Evolutionary conservation across 2,329 filamentous ascomycete genomes (phyloP), one percentile per base, ranked within the genome.

Genomic region (Penicillium rolfsii): DNA sequence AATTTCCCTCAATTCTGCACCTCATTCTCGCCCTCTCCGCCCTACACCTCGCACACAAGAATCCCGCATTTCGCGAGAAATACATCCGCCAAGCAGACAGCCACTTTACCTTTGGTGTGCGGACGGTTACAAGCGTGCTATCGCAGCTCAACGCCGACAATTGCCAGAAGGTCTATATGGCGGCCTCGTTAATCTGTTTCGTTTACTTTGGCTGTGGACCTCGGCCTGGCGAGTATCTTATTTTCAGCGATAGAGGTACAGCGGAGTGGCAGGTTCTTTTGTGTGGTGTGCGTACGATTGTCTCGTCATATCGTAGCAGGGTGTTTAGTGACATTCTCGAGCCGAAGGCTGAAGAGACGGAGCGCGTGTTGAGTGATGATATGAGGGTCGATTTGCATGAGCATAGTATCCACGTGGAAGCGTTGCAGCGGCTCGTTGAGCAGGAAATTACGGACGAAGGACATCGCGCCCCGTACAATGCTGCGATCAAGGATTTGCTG

Each of bases 101-200:
- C 3, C 74, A 76, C 58, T 76, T 76, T 36, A 75, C 70, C 0
- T 75, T 76, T 43, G 74, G 74, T 0, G 62, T 76, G 0, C 70
- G 65, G n/a, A 74, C 72, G 2, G 73, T 76, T 0, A 74, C 72
- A 0, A 52, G 67, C 1, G 65, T 76, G 0, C 59, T 76, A 3
- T 62, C 71, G 0, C 58, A 67, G 12, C 54, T 76, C 0, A 60
- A 72, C 40, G 55, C 56, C 1, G 65, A 65, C 0, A 76, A 71
- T 40, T 75, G 74, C 24, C 74, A 76, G 36, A 59, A 63, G 7
- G 64, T 76, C 9, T 76, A 76, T 58, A 71, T 75, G 28, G 67
- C 74, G 0, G 67, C 73, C 0, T 61, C 69, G 9, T 30, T 76
- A 36, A 70, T 76, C 14, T 75, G 73, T 49, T 65, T 76, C 24